Percentiles rank a stretch among this genome's conserved stretches.
These are phyloP conservation scores for Dactylonectria macrodidyma DNA, from an alignment of 2,329 filamentous ascomycete genomes.

Conservation along the genomic window DNA sequence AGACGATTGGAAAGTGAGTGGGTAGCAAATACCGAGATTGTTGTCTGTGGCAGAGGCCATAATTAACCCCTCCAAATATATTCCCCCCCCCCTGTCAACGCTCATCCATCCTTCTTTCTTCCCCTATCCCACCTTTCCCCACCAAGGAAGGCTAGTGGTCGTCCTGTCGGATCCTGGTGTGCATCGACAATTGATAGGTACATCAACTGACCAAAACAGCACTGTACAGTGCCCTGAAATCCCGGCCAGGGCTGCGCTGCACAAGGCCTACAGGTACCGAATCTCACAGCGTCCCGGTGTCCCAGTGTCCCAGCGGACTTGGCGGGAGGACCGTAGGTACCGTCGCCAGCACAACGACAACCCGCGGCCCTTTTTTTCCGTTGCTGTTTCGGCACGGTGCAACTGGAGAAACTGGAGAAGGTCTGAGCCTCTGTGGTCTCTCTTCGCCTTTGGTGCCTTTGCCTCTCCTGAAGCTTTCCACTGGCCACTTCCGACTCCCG, in stretches of 20 bases:
- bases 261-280: too few relatives aligned
- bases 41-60: background rate
- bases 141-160: conserved; percentile 6
- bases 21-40: too few relatives aligned
- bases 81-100: background rate
- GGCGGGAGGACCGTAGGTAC: background rate
- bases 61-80: background rate
- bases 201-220: background rate
- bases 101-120: background rate
- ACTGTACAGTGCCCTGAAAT: too few relatives aligned
- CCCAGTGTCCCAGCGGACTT: too few relatives aligned
- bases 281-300: too few relatives aligned
- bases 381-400: conserved; percentile 39
- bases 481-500: conserved; percentile 36
- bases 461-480: conserved; percentile 49
- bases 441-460: conserved; percentile 9
- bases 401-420: conserved; percentile 16
- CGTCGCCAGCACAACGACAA: conserved; percentile 2
- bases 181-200: background rate
- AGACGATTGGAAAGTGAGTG: background rate
- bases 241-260: too few relatives aligned
- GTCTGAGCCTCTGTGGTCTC: background rate
- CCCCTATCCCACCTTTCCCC: conserved; percentile 6
- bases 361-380: conserved; percentile 22
- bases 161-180: background rate